Base-by-base conservation (phyloP, 345 rosid genomes). In the Odontarrhena argentea region DNA sequence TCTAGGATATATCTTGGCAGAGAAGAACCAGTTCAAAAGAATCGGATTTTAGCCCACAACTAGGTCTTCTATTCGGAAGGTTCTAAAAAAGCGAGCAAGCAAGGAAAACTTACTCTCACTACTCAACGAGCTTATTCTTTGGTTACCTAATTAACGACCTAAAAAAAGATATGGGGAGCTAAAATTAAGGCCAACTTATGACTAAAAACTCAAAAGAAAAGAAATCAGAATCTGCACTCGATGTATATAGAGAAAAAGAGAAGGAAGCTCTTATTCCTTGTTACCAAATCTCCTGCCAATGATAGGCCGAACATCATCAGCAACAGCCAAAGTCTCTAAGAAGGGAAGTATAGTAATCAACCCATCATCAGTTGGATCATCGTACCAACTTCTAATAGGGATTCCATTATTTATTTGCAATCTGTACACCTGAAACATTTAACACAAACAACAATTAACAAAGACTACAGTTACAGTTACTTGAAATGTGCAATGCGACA, bases 301-400 rank as follows among this genome's bases (percentile, higher is more conserved):
- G 75, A 87, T 81, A 35, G 97, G 97, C 30, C 99, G 95, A 68
- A 91, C 96, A 74, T 91, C 97, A 46, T 94, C 95, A 32, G 82
- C 86, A 60, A 83, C 89, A 63, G 73, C 95, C 83, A 94, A 75
- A 49, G 82, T 83, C 82, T 91, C 99, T 74, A 94, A 77, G 86
- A 94, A 88, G 71, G 99, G 96, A 55, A 94, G 92, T 65, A 94
- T 82, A 8, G 92, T 74, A 37, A 94, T 64, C 79, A 94, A 77
- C 26, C 86, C 92, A 65, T 81, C 74, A 83, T 94, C 99, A n/a
- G 81, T 80, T 68, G 92, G 88, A 74, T 94, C 99, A 77, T 83
- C 85, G 41, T 83, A 91, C 99, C 97, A 91, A 80, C 99, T 94
- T 85, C 82, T 82, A 63, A 94, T 94, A 43, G 99, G 99, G 76